phyloP scores from a whole-genome alignment of 2,329 filamentous ascomycete species.

The Talaromyces sp. region DNA sequence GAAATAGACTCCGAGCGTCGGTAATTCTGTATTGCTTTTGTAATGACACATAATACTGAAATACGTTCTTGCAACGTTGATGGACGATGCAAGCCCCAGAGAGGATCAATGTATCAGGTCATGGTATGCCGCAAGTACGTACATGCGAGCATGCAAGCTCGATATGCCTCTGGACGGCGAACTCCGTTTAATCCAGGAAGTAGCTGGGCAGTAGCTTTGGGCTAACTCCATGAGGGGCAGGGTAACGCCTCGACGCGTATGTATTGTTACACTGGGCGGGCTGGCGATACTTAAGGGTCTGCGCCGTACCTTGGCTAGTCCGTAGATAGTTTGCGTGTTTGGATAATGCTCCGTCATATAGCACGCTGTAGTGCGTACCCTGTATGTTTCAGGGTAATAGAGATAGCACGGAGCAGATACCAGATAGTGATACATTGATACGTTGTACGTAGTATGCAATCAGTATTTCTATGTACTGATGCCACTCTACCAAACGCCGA shows the following conservation, averaged over 20 bases:
- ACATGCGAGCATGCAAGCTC: neutral
- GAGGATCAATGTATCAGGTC: neutral
- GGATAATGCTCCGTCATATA: neutral
- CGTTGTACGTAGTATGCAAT: neutral
- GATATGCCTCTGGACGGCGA: neutral
- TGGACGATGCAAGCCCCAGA: too few relatives aligned
- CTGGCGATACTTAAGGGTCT: neutral
- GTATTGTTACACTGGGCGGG: neutral
- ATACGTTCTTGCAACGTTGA: too few relatives aligned
- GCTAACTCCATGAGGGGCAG: neutral
- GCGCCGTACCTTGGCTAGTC: neutral
- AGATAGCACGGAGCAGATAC: neutral
- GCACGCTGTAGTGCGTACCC: neutral
- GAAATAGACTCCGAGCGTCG: neutral
- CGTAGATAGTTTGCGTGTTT: neutral
- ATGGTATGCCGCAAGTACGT: neutral
- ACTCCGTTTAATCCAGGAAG: neutral
- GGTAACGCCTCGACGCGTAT: neutral
- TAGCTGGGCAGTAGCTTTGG: neutral
- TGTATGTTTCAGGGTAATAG: neutral
- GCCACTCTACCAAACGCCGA: neutral
- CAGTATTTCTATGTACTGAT: too few relatives aligned
- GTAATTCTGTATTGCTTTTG: neutral
- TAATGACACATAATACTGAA: neutral
- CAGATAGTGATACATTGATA: neutral